Base-by-base conservation (phyloP, 768 basidiomycete genomes). In the Lentinula boryana region DNA sequence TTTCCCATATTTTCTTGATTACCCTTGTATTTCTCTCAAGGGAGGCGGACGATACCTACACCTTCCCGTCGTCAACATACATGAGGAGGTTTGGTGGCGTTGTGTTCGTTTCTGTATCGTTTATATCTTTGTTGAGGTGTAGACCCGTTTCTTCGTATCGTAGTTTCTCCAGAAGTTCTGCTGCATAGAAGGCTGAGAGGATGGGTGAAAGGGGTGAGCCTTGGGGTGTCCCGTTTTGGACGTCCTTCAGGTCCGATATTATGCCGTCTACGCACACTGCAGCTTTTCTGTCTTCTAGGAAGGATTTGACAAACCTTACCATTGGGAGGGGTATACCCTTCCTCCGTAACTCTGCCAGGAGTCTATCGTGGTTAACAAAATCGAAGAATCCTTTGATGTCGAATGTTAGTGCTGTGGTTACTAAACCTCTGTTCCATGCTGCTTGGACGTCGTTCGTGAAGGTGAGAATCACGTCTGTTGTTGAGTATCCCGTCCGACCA, bases 31-130 rank as follows among this genome's bases (percentile, higher is more conserved):
- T 71, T 1, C 67, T 67, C 8, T 68, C 66, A 0, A 72, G 62
- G 0, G 68, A 67, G 0, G 61, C 9, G 0, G 70, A 73, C 0
- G 70, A 69, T 0, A 68, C 65, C n/a, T 64, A 64, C 3, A 72
- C 44, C n/a, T 66, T 72, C 1, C 72, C 72, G 54, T 75, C 70
- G 50, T 75, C 71, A 0, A 74, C 68, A 51, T 73, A 74, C 67
- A 72, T 71, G 27, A 70, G 16, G 0, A 72, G 33, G 40, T 58
- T 58, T 27, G 56, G 27, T 27, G 38, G 38, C 2, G 40, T n/a
- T 3, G 31, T 10, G 36, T 36, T 2, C 36, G 21, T 5, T 15
- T 10, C n/a, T 21, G 16, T 7, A 4, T 27, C n/a, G 49, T 21
- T 7, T 12, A 23, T 23, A 2, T 23, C 23, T 23, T 23, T 23